Conservation (phyloP, 257 asterid species). For the Orobanche coerulescens region DNA sequence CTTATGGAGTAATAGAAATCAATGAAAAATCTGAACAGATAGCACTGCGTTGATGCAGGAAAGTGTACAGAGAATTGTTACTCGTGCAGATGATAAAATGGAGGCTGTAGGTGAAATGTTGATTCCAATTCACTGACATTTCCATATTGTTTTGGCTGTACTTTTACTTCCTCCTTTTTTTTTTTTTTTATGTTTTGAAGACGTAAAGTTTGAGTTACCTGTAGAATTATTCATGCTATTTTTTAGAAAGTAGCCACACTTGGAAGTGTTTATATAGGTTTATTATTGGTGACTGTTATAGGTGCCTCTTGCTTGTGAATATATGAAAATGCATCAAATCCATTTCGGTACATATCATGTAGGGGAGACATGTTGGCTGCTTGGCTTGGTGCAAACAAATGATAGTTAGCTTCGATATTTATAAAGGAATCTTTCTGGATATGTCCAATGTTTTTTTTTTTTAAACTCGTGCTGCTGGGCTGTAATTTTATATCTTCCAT, state of each 20-base stretch:
- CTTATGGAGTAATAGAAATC: constrained; percentile 28
- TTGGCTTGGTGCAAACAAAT: neutral
- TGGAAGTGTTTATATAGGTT: neutral
- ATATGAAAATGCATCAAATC: neutral
- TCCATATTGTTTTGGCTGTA: neutral
- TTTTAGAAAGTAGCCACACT: neutral
- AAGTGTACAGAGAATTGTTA: constrained; percentile 30
- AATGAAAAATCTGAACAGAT: constrained; percentile 37
- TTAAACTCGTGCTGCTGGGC: constrained; percentile 13
- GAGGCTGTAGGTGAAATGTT: constrained; percentile 32
- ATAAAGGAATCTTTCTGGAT: neutral
- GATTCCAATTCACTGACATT: constrained; percentile 11
- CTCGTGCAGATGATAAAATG: constrained; percentile 26
- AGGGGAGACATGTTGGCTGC: neutral
- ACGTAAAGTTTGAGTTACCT: constrained; percentile 6
- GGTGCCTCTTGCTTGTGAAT: constrained; percentile 6
- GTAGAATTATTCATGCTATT: neutral
- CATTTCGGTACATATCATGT: neutral
- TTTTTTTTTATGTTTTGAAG: constrained; percentile 21
- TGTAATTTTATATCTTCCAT: constrained; percentile 12
- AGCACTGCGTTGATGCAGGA: constrained; percentile 28
- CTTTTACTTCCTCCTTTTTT: constrained; percentile 6
- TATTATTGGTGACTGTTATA: neutral
- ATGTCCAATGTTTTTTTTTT: neutral
- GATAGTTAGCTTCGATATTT: constrained; percentile 11